phyloP scores from a whole-genome alignment of 2,329 filamentous ascomycete genomes.

The Lasiodiplodia gonubiensis region DNA sequence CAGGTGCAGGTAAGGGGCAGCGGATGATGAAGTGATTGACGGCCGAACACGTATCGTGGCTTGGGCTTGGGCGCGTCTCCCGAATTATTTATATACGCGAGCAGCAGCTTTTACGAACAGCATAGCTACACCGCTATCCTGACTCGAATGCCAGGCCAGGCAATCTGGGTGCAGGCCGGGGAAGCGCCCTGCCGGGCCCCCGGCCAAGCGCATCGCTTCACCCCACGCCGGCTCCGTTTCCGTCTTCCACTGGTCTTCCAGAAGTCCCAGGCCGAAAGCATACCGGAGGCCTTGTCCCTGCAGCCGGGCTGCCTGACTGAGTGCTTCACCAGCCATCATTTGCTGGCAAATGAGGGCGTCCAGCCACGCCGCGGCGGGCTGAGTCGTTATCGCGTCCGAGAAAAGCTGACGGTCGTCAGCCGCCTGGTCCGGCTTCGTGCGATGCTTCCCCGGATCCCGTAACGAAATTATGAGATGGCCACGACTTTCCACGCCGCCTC shows the following conservation, averaged over 20 bases:
- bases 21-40: slow-evolving; percentile 3
- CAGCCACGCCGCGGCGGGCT: too few species aligned
- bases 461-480: slow-evolving; percentile 17
- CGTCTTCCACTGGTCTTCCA: slow-evolving; percentile 20
- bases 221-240: slow-evolving; percentile 15
- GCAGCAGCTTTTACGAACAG: neutral
- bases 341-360: too few species aligned
- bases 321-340: too few species aligned
- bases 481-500: slow-evolving; percentile 6
- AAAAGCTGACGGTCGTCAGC: neutral
- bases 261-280: neutral
- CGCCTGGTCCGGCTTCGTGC: too few species aligned
- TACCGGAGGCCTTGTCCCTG: neutral
- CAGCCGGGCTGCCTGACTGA: neutral
- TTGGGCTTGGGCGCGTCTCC: too few species aligned
- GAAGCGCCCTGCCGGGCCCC: too few species aligned
- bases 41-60: slow-evolving; percentile 15
- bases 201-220: slow-evolving; percentile 6
- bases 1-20: neutral
- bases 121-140: slow-evolving; percentile 19
- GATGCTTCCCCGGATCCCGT: slow-evolving; percentile 4
- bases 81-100: slow-evolving; percentile 20
- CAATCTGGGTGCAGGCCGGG: slow-evolving; percentile 20
- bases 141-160: slow-evolving; percentile 20
- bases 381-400: neutral